Evolutionary conservation across 2,329 filamentous ascomycete species (phyloP).

Genomic region (Scedosporium dehoogii): DNA sequence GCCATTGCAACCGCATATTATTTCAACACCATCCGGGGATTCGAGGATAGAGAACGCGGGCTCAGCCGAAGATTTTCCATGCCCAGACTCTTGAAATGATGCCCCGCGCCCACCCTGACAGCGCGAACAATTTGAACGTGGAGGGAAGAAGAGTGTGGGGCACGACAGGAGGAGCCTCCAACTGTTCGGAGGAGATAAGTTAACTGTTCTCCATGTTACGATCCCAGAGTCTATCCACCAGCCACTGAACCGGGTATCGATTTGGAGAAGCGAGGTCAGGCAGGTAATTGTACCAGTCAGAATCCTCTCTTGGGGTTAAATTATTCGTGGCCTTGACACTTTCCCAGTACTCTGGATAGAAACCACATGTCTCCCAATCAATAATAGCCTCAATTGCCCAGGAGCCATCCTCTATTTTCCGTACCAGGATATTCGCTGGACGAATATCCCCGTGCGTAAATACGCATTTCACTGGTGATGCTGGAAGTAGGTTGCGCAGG

Average conservation of each 20-base stretch:
- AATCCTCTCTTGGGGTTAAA: constrained; percentile 5
- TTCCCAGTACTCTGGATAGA: constrained; percentile 14
- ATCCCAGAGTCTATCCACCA: not conserved
- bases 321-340: constrained; percentile 12
- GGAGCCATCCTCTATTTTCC: not conserved
- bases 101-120: too few species aligned
- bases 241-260: not conserved
- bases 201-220: not conserved
- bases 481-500: constrained; percentile 6
- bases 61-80: too few species aligned
- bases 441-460: constrained; percentile 11
- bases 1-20: too few species aligned
- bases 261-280: not conserved
- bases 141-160: too few species aligned
- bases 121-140: too few species aligned
- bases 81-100: too few species aligned
- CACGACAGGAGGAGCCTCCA: too few species aligned
- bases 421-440: not conserved
- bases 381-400: constrained; percentile 10
- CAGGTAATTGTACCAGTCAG: constrained; percentile 10
- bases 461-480: constrained; percentile 3
- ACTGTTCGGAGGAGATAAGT: too few species aligned
- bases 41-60: too few species aligned
- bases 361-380: constrained; percentile 13
- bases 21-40: too few species aligned